Conservation (phyloP, 257 asterid genomes). For the Phtheirospermum japonicum region DNA sequence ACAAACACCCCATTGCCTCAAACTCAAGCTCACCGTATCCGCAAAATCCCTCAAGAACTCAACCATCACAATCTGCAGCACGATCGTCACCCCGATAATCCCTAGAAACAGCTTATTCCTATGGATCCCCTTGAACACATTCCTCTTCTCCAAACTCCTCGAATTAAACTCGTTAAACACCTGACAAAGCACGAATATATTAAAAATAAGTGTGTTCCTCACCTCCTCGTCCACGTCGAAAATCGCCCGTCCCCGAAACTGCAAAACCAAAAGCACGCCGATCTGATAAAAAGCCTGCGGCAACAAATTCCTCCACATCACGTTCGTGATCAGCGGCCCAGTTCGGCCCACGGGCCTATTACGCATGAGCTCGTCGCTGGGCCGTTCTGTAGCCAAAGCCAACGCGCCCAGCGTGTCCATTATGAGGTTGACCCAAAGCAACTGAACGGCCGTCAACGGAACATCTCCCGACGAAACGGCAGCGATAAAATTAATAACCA, state of each 20-base stretch:
- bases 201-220: slow-evolving; percentile 57
- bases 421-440: slow-evolving; percentile 76
- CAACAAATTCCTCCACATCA: slow-evolving; percentile 65
- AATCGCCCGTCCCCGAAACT: slow-evolving; percentile 45
- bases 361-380: slow-evolving; percentile 41
- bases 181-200: slow-evolving; percentile 65
- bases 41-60: slow-evolving; percentile 52
- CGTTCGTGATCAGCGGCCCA: slow-evolving; percentile 52
- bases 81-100: slow-evolving; percentile 39
- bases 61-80: slow-evolving; percentile 53
- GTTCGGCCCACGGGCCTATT: slow-evolving; percentile 44
- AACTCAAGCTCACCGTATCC: slow-evolving; percentile 45
- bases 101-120: slow-evolving; percentile 47
- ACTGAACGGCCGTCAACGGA: slow-evolving; percentile 59
- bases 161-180: slow-evolving; percentile 51
- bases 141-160: slow-evolving; percentile 48
- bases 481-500: slow-evolving; percentile 63
- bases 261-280: slow-evolving; percentile 42
- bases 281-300: slow-evolving; percentile 64
- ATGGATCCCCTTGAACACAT: slow-evolving; percentile 45
- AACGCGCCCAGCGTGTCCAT: slow-evolving; percentile 71
- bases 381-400: slow-evolving; percentile 60
- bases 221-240: slow-evolving; percentile 36
- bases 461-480: slow-evolving; percentile 75
- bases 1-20: slow-evolving; percentile 49